Base-by-base conservation (phyloP, 176 grass and related monocot species). In the Alopecurus myosuroides region DNA sequence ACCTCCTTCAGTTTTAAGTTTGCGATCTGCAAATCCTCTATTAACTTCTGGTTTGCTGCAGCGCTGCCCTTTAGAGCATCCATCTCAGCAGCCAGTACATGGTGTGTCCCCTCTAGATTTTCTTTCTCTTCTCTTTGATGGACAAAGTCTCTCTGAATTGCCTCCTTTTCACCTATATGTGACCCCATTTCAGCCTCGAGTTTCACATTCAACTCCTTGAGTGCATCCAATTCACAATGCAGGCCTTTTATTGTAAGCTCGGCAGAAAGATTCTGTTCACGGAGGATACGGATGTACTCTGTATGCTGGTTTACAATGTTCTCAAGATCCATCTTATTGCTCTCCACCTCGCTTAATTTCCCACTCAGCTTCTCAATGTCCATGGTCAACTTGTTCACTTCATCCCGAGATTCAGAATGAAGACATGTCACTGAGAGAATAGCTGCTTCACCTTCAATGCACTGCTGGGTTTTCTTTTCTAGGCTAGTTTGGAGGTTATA, bases 1-100 rank as follows among this genome's bases (percentile, higher is more conserved):
- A 70, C 76, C 78, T 91, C 97, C 83, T 97, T 94, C 82, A 99
- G 72, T 68, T 89, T 91, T 55, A 79, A 82, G 83, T 91, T 94
- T 19, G 52, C 89, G 78, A 85, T 89, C 60, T 88, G 90, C 88
- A 92, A 44, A 31, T 86, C 75, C 69, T 92, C 86, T 52, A 95
- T 64, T 19, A 87, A 61, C 65, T 72, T 82, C 77, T 79, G 76
- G 60, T 86, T 78, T 76, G 40, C 72, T 51, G 83, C 69, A 67
- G 41, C 13, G 8, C 28, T 86, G 29, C 14, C 72, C 76, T 79
- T 86, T 39, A 86, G 57, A 34, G 66, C 42, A 45, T 81, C 70
- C 77, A 88, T 90, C 76, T 95, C 85, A 70, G 77, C 74, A 25
- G 82, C 65, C 45, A 98, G 52, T 53, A 81, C 72, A 80, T 83